Base-by-base conservation (phyloP, 768 basidiomycete species). In the Mycena vulgaris region DNA sequence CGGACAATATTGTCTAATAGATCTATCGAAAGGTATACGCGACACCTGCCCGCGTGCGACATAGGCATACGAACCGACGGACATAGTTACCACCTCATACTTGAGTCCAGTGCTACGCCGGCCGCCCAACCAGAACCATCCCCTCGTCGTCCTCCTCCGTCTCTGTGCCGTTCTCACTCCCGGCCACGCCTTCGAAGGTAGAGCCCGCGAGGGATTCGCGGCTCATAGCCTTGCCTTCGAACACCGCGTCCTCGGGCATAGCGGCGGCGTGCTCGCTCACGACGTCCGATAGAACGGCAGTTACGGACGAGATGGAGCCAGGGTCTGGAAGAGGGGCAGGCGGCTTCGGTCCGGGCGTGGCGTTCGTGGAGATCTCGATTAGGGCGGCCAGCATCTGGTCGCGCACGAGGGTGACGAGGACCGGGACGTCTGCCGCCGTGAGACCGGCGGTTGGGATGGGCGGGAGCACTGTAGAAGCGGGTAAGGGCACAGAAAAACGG, bases 71-170 rank as follows among this genome's bases (percentile, higher is more conserved):
- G n/a, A n/a, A n/a, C n/a, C n/a, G n/a, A n/a, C n/a, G n/a, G n/a
- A n/a, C n/a, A n/a, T n/a, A n/a, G n/a, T n/a, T n/a, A n/a, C n/a
- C n/a, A n/a, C n/a, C n/a, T n/a, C n/a, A n/a, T n/a, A n/a, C n/a
- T n/a, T n/a, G n/a, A 45, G 42, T 45, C 21, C 42, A 21, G 10
- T n/a, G 37, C 51, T 73, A 80, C 61, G 77, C 51, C 40, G 93
- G 93, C 65, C 90, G 86, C 45, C 89, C 91, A 58, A 95, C 90
- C 31, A 95, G 78, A 67, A 95, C 88, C 90, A 95, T 91, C 8
- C 92, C 94, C 75, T 95, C 94, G 63, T 95, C 94, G 66, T 95
- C 94, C 76, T 92, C 91, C 77, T 95, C 94, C 42, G 93, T 95
- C 74, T 94, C 93, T 27, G 83, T 84, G 11, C 91, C 92, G 70